These are phyloP conservation scores for Monosporascus sp. DNA, from an alignment of 2,329 filamentous ascomycete species.

Conservation along the genomic window DNA sequence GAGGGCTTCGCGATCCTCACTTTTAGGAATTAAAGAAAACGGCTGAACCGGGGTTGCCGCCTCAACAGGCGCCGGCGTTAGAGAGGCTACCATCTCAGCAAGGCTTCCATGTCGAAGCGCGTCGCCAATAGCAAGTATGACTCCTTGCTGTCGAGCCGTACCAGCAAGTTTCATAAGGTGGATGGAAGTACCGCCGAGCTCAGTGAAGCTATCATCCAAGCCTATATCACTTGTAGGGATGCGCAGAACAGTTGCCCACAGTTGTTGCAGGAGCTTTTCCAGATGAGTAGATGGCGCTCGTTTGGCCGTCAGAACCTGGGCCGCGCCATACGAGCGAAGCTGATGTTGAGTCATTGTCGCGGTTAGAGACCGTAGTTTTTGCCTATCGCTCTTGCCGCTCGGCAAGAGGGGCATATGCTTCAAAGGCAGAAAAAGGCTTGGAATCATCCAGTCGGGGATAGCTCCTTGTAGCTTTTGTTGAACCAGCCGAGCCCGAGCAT, in stretches of 20 bases:
- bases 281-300: too few species aligned
- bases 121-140: neutral
- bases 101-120: neutral
- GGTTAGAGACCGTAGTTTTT: conserved; percentile 2
- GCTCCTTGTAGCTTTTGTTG: neutral
- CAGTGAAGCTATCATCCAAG: conserved; percentile 14
- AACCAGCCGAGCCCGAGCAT: neutral
- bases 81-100: neutral
- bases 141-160: conserved; percentile 1
- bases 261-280: conserved; percentile 2
- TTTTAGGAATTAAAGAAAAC: too few species aligned
- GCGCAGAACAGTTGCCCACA: conserved; percentile 7
- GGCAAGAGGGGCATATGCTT: conserved; percentile 1
- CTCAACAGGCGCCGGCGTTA: conserved; percentile 7
- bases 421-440: conserved; percentile 2
- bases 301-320: neutral
- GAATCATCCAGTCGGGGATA: conserved; percentile 8
- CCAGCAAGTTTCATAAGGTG: conserved; percentile 13
- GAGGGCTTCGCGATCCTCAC: too few species aligned
- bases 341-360: conserved; percentile 2
- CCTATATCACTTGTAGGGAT: conserved; percentile 3
- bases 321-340: neutral
- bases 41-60: conserved; percentile 1
- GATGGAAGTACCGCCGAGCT: conserved; percentile 21
- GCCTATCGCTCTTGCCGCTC: conserved; percentile 8